Evolutionary conservation across 208 protist genomes (phyloP), one percentile per base, ranked within the genome.

Genomic region (Leishmania gerbilli): DNA sequence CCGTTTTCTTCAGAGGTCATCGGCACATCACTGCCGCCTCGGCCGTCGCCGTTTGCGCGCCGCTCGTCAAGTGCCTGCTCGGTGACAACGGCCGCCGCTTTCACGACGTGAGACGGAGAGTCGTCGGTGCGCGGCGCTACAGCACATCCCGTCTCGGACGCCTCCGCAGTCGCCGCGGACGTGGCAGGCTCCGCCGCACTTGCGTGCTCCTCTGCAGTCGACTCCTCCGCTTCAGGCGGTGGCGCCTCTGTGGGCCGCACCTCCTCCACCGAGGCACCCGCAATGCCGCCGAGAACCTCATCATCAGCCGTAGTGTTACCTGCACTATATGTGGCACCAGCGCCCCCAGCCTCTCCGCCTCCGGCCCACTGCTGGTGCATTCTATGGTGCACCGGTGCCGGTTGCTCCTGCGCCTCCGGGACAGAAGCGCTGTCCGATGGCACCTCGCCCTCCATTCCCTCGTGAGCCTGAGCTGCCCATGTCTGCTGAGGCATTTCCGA

Each of bases 151-250:
- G 9, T 49, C 24, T 21, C 68, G 11, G 68, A 21, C 45, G 4
- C 68, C 45, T 74, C 68, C 24, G 45, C 24, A 74, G 68, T 31
- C 13, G 45, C 45, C 9, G 68, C 37, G 37, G 6, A 21, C 37
- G 65, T 47, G 40, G 65, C 31, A 45, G 65, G 0, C 65, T 17
- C 65, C 37, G 37, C 65, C 49, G 65, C 49, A 49, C n/a, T 15
- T 11, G 31, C 24, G 68, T 55, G 40, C 68, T 53, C 45, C 68
- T 74, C 45, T 45, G 68, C 68, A 21, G 37, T 37, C 68, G n/a
- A n/a, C 68, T 74, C 62, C 68, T 72, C 60, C 60, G 31, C 60
- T 67, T 67, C 60, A 67, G 60, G 60, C 60, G n/a, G 13, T 21
- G 60, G 60, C 42, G 19, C 42, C 27, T 53, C 68, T 72, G 68